Evolutionary conservation across 306 rosid species (phyloP).

Genomic region (Cucumis hystrix): DNA sequence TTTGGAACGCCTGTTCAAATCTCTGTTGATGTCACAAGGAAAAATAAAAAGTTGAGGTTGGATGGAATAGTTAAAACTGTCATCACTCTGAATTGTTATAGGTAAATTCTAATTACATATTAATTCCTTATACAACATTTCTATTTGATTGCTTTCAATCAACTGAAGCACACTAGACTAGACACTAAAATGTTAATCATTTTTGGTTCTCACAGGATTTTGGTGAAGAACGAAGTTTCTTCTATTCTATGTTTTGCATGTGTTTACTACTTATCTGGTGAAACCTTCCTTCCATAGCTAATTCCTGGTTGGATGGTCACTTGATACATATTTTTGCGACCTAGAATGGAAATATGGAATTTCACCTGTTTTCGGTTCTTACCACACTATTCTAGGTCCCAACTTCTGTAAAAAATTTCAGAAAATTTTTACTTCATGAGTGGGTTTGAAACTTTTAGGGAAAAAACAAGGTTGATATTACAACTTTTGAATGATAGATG

Average conservation of each 20-base stretch:
- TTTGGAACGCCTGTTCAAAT: slow-evolving; percentile 86
- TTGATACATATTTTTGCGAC: too few relatives aligned
- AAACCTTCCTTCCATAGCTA: neutral
- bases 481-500: too few relatives aligned
- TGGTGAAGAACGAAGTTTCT: neutral
- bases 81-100: slow-evolving; percentile 55
- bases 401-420: too few relatives aligned
- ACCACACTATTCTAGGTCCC: too few relatives aligned
- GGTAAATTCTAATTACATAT: slow-evolving; percentile 27
- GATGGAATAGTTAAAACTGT: slow-evolving; percentile 86
- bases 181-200: neutral
- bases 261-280: neutral
- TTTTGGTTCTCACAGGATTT: neutral
- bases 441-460: too few relatives aligned
- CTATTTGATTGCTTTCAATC: neutral
- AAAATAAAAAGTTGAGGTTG: slow-evolving; percentile 64
- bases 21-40: slow-evolving; percentile 62
- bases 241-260: neutral
- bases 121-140: neutral
- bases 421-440: too few relatives aligned
- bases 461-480: too few relatives aligned
- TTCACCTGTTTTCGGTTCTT: too few relatives aligned
- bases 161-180: neutral
- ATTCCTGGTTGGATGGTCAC: neutral
- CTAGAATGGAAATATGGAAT: too few relatives aligned